Evolutionary conservation across 139 green algal genomes (phyloP), one percentile per base, ranked within the genome.

Genomic region (Trebouxia sp.): DNA sequence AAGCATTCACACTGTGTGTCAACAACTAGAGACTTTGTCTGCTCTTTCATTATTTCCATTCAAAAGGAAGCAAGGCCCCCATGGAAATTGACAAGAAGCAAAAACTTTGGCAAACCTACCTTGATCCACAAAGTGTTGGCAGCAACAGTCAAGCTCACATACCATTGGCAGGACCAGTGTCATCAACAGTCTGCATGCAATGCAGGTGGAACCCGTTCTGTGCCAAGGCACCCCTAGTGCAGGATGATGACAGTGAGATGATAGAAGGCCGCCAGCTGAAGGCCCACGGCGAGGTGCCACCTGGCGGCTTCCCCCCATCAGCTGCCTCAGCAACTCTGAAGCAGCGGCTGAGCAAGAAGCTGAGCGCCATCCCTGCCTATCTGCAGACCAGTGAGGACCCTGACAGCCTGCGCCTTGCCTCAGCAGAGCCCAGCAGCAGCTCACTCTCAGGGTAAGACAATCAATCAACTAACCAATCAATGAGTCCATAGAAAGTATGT

Each of bases 191-290:
- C n/a, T n/a, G 26, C 24, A 65, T 65, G 55, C 24, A n/a, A 45
- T 58, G 50, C 69, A 77, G 69, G 69, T 77, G 69, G 69, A 77
- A 77, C 5, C 41, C 41, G 5, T 77, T 77, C 38, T 77, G 39
- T 48, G 26, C 24, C 12, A 35, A 77, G 12, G 41, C 69, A 6
- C 41, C 69, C 15, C 6, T 77, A 26, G 41, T 77, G 5, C 6
- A 55, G 32, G 69, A 48, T 22, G 69, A 77, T n/a, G 69, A 77
- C 42, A 55, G 53, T 26, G 41, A 41, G 39, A 28, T 41, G 32
- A 72, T 72, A 43, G 62, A 72, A 14, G 43, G 62, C 11, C 24
- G 41, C 12, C 69, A 56, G 41, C 39, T 35, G 8, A 24, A 32
- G 10, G 41, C 24, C n/a, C 24, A 14, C 9, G 22, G 15, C 20